A percentile compares a stretch with the other conserved stretches of the same genome.
These are phyloP conservation scores for Rhizopogon vesiculosus DNA, from an alignment of 768 basidiomycete species.

Conservation along the genomic window DNA sequence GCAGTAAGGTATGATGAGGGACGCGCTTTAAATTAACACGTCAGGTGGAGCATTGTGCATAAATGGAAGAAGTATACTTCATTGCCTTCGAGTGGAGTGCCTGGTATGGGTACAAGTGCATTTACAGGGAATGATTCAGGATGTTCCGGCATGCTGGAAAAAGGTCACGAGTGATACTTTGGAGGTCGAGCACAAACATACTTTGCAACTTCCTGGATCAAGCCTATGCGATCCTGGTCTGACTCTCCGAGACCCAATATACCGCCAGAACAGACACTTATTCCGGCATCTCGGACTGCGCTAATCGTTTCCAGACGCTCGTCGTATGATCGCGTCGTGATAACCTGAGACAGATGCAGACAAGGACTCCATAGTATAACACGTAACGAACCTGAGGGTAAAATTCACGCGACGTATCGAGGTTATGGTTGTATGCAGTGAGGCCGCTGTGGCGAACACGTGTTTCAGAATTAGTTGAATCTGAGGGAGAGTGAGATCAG, in stretches of 20 bases:
- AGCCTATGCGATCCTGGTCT: slow-evolving; percentile 83
- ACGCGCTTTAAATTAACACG: slow-evolving; percentile 52
- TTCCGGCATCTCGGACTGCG: slow-evolving; percentile 91
- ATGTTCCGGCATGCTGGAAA: slow-evolving; percentile 80
- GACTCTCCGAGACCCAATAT: slow-evolving; percentile 93
- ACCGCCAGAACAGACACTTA: slow-evolving; percentile 95
- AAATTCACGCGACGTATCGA: slow-evolving; percentile 96
- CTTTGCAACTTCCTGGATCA: slow-evolving; percentile 93
- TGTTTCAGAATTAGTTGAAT: slow-evolving; percentile 7
- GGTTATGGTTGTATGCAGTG: slow-evolving; percentile 98
- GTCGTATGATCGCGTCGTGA: slow-evolving; percentile 92
- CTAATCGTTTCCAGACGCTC: slow-evolving; percentile 87
- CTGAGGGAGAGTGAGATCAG: background rate
- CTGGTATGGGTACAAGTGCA: slow-evolving; percentile 91
- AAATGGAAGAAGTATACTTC: slow-evolving; percentile 45
- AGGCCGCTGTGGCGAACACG: slow-evolving; percentile 53
- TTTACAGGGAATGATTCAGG: slow-evolving; percentile 99
- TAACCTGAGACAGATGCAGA: slow-evolving; percentile 54
- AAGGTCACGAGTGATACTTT: slow-evolving; percentile 2
- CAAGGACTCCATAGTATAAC: background rate
- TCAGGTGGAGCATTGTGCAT: slow-evolving; percentile 5
- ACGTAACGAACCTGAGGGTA: slow-evolving; percentile 72
- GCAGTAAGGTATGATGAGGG: slow-evolving; percentile 75
- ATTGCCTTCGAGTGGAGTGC: slow-evolving; percentile 90
- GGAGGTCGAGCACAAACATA: slow-evolving; percentile 31